A percentile compares a stretch with the other conserved stretches of the same genome.
Evolutionary conservation across 495 filamentous ascomycete genomes (phyloP).

Genomic region (Durotheca rogersii): DNA sequence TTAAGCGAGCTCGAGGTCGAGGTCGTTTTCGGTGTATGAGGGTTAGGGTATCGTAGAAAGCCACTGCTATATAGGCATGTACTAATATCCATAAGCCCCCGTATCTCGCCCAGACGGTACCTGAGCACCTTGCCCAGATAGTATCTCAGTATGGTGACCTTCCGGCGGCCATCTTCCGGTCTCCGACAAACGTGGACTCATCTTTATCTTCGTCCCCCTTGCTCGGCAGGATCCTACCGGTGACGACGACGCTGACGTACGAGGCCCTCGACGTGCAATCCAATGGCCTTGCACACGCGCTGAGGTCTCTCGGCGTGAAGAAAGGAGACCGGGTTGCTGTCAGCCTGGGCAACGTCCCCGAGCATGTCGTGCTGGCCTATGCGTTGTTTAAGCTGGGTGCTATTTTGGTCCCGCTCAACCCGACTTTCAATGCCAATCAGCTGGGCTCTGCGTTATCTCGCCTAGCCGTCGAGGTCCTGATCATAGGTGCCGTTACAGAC

Average conservation of each 20-base stretch:
- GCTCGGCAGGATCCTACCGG: constrained; percentile 33
- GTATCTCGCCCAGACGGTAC: constrained; percentile 72
- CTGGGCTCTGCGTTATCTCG: constrained; percentile 76
- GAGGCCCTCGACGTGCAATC: constrained; percentile 70
- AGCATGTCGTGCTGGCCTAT: constrained; percentile 81
- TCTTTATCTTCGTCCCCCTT: constrained; percentile 13
- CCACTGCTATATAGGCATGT: neutral
- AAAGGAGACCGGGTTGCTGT: constrained; percentile 88
- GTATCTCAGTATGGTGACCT: constrained; percentile 72
- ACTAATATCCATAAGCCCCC: constrained; percentile 58
- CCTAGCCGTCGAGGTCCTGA: constrained; percentile 70
- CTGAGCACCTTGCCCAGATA: constrained; percentile 74
- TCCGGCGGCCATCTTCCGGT: constrained; percentile 55
- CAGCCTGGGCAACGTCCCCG: constrained; percentile 79
- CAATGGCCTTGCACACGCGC: constrained; percentile 72
- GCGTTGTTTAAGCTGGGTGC: constrained; percentile 91
- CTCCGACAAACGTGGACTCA: constrained; percentile 31
- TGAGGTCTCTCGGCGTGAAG: constrained; percentile 70
- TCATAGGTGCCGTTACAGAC: constrained; percentile 85
- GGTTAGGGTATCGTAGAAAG: too few species aligned
- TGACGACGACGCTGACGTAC: constrained; percentile 65
- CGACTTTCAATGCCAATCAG: constrained; percentile 80
- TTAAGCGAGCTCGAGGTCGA: too few species aligned
- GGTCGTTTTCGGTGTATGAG: too few species aligned
- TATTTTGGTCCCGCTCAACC: constrained; percentile 89